Conservation (phyloP, 148 eudicot genomes). For the Dysphania ambrosioides region DNA sequence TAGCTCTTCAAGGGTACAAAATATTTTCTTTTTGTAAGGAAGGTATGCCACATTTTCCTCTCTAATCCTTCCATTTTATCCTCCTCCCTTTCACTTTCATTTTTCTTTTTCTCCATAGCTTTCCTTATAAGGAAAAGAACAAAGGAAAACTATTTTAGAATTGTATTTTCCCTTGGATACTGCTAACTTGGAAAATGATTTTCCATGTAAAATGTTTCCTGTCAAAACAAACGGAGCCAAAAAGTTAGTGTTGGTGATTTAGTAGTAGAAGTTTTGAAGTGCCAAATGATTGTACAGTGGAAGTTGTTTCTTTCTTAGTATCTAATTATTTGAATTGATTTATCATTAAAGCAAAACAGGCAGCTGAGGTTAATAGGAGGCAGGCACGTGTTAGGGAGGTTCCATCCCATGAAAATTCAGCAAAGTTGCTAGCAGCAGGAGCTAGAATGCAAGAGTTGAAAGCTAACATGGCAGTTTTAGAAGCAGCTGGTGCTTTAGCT, state of each 20-base stretch:
- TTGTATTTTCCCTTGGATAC: too few species aligned
- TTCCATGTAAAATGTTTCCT: too few species aligned
- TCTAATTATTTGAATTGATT: constrained; percentile 20
- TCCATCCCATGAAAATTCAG: constrained; percentile 78
- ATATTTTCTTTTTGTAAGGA: too few species aligned
- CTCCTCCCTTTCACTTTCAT: too few species aligned
- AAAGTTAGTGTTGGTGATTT: background rate
- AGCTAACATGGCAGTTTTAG: constrained; percentile 95
- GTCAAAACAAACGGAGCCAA: too few species aligned
- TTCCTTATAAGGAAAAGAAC: too few species aligned
- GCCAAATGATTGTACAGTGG: background rate
- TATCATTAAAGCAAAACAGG: constrained; percentile 60
- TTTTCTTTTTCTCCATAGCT: too few species aligned
- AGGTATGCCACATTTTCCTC: too few species aligned
- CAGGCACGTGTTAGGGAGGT: constrained; percentile 89
- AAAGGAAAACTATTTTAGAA: too few species aligned
- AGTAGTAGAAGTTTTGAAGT: background rate
- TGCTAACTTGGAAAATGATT: too few species aligned
- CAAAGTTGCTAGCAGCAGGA: constrained; percentile 88
- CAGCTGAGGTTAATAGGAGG: constrained; percentile 79
- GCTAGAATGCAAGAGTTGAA: constrained; percentile 82
- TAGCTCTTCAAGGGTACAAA: too few species aligned
- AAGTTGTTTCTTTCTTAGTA: background rate
- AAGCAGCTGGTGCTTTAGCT: constrained; percentile 88
- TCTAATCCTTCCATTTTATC: too few species aligned